Base-by-base conservation (phyloP, 495 filamentous ascomycete species). In the Aspergillus saccharolyticus region DNA sequence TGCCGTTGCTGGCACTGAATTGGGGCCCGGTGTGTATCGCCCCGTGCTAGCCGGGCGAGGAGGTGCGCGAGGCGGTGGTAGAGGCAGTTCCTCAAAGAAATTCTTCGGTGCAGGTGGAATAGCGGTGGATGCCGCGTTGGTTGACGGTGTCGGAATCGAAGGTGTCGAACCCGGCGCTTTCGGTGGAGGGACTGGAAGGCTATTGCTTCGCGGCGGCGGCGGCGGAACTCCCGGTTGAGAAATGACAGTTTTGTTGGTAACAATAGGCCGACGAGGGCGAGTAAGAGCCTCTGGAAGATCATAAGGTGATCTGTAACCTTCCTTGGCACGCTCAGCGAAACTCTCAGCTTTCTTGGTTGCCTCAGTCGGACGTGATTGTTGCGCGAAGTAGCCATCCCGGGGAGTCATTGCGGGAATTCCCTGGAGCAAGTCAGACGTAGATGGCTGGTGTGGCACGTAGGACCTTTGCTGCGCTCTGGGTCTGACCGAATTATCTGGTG, bases 11-110 rank as follows among this genome's bases (percentile, higher is more conserved):
- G 59, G 16, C 45, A 67, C 58, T 24, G 67, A 56, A 58, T 54
- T 64, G 20, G 68, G 59, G 42, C 71, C 70, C 22, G 82, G 82
- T 15, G 80, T 79, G 66, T 85, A 85, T 43, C 80, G 75, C 3
- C 80, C 75, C 24, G 70, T 70, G 60, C 65, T 81, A 6, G 70
- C 59, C 56, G 72, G 72, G 19, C 77, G 64, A 63, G 77, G 79
- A 21, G 80, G 80, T 45, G 61, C 44, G 33, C 55, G 55, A 3
- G 85, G 80, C 61, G 56, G 82, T 63, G 42, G 80, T 66, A 56
- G 85, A 9, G 94, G 94, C 53, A 97, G 78, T 42, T 98, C 94
- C 67, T 96, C 93, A 89, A 92, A 97, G 68, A 97, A 97, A 52
- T 83, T 85, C 54, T 78, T 77, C 7, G 71, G 62, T 15, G 62